Evolutionary conservation across 2,329 filamentous ascomycete species (phyloP).

Genomic region (Diaporthe sp.): DNA sequence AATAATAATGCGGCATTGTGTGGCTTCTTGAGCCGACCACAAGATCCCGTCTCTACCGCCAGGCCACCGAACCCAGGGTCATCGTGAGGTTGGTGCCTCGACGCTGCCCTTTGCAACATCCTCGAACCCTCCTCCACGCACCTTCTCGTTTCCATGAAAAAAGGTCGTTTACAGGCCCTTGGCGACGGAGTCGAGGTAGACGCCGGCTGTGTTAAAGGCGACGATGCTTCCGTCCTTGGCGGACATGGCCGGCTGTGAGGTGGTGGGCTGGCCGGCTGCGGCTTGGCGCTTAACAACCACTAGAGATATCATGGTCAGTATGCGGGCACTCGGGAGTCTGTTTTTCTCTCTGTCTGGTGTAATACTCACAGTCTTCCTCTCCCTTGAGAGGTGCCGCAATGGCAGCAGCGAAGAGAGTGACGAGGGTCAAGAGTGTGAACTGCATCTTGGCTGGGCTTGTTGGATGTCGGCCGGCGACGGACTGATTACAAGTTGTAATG

Average conservation of each 20-base stretch:
- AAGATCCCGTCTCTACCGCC: background rate
- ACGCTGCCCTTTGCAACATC: background rate
- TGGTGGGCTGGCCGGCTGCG: conserved; percentile 41
- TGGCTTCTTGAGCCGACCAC: background rate
- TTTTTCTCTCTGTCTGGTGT: fast-evolving
- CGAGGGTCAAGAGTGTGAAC: conserved; percentile 58
- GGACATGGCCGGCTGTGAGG: conserved; percentile 58
- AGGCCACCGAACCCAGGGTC: background rate
- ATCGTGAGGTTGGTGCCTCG: background rate
- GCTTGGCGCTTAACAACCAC: conserved; percentile 45
- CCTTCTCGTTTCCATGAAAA: background rate
- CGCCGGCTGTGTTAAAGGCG: conserved; percentile 54
- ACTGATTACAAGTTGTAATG: conserved; percentile 44
- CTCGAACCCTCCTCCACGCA: background rate
- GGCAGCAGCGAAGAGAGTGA: conserved; percentile 58
- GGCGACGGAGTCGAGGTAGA: conserved; percentile 52
- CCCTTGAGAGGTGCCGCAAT: conserved; percentile 49
- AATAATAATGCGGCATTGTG: conserved; percentile 2
- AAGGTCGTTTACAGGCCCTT: conserved; percentile 47
- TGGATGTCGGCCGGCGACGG: conserved; percentile 64
- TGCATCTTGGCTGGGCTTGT: conserved; percentile 53
- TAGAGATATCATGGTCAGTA: background rate
- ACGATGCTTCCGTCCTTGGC: conserved; percentile 56
- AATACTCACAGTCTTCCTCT: conserved; percentile 4
- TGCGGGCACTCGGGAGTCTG: background rate